Percentiles rank a stretch among this genome's conserved stretches.
Evolutionary conservation across 768 basidiomycete species (phyloP).

Genomic region (Vararia minispora): DNA sequence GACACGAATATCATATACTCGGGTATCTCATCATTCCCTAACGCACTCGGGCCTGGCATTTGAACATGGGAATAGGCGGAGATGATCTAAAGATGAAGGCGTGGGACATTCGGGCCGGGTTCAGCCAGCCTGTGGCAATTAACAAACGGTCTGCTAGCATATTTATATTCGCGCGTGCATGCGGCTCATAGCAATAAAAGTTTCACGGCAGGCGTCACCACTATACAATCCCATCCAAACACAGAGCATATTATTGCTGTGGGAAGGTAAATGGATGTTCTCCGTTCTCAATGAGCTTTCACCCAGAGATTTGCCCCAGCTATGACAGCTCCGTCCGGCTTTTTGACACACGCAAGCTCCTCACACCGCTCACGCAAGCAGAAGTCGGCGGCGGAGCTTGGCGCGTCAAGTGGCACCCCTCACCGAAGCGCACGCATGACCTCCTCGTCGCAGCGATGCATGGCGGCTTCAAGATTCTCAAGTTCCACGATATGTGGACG

Average conservation of each 20-base stretch:
- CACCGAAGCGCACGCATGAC: constrained; percentile 47
- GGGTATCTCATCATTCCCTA: constrained; percentile 36
- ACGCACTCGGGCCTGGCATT: no score
- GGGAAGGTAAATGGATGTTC: constrained; percentile 53
- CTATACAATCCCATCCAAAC: constrained; percentile 76
- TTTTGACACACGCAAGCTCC: constrained; percentile 70
- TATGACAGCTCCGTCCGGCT: constrained; percentile 76
- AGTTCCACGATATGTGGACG: constrained; percentile 24
- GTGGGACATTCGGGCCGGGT: constrained; percentile 77
- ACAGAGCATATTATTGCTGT: constrained; percentile 77
- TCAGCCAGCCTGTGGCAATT: constrained; percentile 44
- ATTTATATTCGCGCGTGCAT: not conserved
- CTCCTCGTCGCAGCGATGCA: constrained; percentile 97
- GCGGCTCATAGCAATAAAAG: constrained; percentile 26
- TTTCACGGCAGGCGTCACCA: constrained; percentile 88
- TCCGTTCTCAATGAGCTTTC: constrained; percentile 1
- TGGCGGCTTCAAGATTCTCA: constrained; percentile 84
- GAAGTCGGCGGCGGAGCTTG: constrained; percentile 88
- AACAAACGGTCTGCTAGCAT: constrained; percentile 52
- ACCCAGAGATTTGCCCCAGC: constrained; percentile 28
- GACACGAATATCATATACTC: constrained; percentile 71
- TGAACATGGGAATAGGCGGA: constrained; percentile 49
- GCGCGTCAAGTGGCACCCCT: constrained; percentile 95
- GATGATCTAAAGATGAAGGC: constrained; percentile 85
- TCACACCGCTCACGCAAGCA: constrained; percentile 41